These are phyloP conservation scores for Saposhnikovia divaricata DNA, from an alignment of 129 eudicot species.

Conservation along the genomic window DNA sequence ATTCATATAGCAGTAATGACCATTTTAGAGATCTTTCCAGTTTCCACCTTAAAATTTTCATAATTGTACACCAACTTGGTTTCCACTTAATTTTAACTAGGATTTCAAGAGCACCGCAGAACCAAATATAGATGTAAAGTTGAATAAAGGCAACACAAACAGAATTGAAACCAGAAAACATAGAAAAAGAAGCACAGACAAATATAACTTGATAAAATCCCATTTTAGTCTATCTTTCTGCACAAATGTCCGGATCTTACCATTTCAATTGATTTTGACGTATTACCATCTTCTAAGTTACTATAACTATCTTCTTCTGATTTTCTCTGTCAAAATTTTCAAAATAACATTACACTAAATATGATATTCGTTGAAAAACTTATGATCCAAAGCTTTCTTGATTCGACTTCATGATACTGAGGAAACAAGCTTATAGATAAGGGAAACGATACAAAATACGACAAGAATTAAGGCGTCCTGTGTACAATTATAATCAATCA, in stretches of 20 bases:
- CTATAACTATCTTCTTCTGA: too few relatives aligned
- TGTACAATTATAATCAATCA: neutral
- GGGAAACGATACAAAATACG: neutral
- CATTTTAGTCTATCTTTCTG: neutral
- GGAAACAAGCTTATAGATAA: too few relatives aligned
- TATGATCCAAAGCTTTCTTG: neutral
- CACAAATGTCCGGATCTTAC: neutral
- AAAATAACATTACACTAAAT: neutral
- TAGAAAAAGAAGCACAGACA: neutral
- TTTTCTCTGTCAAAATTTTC: too few relatives aligned
- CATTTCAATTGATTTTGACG: too few relatives aligned
- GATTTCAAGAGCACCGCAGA: neutral
- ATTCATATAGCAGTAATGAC: neutral
- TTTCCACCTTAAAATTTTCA: neutral
- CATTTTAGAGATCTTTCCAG: neutral
- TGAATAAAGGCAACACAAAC: neutral
- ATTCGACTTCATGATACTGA: neutral
- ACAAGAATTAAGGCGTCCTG: neutral
- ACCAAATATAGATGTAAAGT: neutral
- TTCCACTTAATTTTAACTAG: neutral
- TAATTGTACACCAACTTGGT: neutral
- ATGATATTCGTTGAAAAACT: neutral
- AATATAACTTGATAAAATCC: neutral
- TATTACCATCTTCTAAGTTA: too few relatives aligned
- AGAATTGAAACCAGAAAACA: neutral